phyloP scores from a whole-genome alignment of 2,329 filamentous ascomycete genomes.

The Tolypocladium tundrense region DNA sequence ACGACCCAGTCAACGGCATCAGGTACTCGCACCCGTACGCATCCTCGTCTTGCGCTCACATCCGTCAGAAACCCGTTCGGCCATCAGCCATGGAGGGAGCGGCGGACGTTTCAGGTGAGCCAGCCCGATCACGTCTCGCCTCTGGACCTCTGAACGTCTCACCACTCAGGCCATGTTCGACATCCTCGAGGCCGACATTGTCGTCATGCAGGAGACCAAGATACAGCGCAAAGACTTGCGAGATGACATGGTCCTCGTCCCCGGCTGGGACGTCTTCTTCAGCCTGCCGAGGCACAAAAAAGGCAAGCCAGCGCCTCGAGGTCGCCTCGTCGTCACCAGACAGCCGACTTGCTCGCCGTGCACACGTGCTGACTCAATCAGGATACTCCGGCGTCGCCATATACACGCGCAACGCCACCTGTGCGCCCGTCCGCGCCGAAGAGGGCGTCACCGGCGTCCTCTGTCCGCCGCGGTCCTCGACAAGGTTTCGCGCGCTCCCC shows the following conservation, averaged over 20 bases:
- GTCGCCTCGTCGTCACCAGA: neutral
- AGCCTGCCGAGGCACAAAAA: conserved; percentile 91
- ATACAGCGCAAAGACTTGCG: conserved; percentile 85
- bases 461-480: conserved; percentile 59
- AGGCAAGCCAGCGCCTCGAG: conserved; percentile 37
- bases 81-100: conserved; percentile 74
- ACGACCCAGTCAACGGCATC: conserved; percentile 62
- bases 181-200: conserved; percentile 80
- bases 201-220: conserved; percentile 92
- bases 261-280: conserved; percentile 95
- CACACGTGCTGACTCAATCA: conserved; percentile 20
- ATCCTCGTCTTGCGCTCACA: neutral
- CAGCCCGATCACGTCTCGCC: conserved; percentile 15
- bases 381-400: conserved; percentile 94
- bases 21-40: conserved; percentile 26
- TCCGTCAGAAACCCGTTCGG: conserved; percentile 61
- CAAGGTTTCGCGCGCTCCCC: conserved; percentile 65
- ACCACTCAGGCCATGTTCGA: conserved; percentile 74
- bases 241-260: conserved; percentile 92
- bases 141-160: too few species aligned
- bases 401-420: conserved; percentile 81
- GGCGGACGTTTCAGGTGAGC: conserved; percentile 52
- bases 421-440: conserved; percentile 79
- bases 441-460: conserved; percentile 85
- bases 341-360: neutral